These are phyloP conservation scores for Sicyos edulis DNA, from an alignment of 306 rosid species.

Conservation along the genomic window DNA sequence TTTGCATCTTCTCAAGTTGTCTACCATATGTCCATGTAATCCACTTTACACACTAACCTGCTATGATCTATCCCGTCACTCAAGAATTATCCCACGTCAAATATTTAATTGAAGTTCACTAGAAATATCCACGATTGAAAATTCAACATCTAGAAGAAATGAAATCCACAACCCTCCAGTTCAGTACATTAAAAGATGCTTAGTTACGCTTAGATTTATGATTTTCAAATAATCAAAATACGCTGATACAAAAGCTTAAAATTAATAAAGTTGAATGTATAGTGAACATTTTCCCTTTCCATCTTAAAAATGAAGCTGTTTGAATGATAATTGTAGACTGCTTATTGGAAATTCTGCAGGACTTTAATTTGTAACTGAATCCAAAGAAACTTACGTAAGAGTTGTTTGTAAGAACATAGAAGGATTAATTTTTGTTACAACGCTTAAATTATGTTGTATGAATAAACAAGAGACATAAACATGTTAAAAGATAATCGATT, in stretches of 20 bases:
- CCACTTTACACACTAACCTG: not conserved
- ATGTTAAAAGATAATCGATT: no score
- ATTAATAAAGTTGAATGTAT: no score
- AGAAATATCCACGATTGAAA: not conserved
- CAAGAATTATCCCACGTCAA: not conserved
- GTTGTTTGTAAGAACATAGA: not conserved
- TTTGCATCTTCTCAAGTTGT: no score
- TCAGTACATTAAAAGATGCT: no score
- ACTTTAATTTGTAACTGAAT: not conserved
- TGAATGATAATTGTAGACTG: not conserved
- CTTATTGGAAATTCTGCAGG: slow-evolving; percentile 6
- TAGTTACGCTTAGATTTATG: not conserved
- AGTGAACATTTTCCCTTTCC: no score
- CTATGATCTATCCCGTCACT: not conserved
- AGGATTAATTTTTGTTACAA: not conserved
- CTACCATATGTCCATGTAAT: no score
- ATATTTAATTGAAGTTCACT: not conserved
- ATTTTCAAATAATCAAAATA: no score
- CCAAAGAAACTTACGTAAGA: not conserved
- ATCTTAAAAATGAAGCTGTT: no score
- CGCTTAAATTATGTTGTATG: not conserved
- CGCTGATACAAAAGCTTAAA: no score
- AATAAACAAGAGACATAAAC: not conserved
- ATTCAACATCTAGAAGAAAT: not conserved
- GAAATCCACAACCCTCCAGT: no score